Conservation (phyloP, 2,329 filamentous ascomycete genomes). For the Fusarium sulawesiense region DNA sequence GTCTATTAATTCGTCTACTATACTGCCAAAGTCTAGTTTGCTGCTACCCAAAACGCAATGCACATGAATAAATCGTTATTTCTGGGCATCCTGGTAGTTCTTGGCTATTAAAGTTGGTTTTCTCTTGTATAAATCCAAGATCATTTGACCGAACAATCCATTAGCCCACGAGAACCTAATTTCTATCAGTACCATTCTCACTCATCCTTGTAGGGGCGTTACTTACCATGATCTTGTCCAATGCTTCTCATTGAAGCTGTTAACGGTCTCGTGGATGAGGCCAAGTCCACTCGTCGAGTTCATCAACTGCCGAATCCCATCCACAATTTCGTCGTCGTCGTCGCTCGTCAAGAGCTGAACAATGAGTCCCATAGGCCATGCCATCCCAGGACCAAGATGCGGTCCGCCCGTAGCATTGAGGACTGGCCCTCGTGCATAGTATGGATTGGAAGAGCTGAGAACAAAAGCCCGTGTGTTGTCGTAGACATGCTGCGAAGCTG, state of each 20-base stretch:
- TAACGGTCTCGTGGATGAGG: constrained; percentile 76
- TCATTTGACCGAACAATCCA: constrained; percentile 85
- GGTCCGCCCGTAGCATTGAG: constrained; percentile 65
- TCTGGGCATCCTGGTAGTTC: constrained; percentile 57
- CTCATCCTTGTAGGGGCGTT: background rate
- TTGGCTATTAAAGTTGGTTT: constrained; percentile 72
- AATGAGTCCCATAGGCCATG: constrained; percentile 90
- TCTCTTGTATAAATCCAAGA: constrained; percentile 78
- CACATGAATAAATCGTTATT: background rate
- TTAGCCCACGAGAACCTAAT: constrained; percentile 90
- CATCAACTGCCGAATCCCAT: constrained; percentile 72
- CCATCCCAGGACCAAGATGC: constrained; percentile 71
- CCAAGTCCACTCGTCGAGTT: constrained; percentile 78
- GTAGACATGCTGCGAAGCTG: constrained; percentile 72
- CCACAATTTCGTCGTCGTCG: constrained; percentile 77
- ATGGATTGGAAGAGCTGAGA: constrained; percentile 77
- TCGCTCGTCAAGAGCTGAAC: constrained; percentile 82
- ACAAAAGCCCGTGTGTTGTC: constrained; percentile 82
- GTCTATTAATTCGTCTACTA: background rate
- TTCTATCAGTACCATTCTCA: background rate
- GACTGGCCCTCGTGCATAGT: constrained; percentile 69
- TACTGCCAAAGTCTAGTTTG: background rate
- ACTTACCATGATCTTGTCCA: constrained; percentile 54
- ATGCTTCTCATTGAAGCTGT: constrained; percentile 47
- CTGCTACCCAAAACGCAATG: background rate